Base-by-base conservation (phyloP, 2,329 filamentous ascomycete species). In the Reticulascus tulasneorum region DNA sequence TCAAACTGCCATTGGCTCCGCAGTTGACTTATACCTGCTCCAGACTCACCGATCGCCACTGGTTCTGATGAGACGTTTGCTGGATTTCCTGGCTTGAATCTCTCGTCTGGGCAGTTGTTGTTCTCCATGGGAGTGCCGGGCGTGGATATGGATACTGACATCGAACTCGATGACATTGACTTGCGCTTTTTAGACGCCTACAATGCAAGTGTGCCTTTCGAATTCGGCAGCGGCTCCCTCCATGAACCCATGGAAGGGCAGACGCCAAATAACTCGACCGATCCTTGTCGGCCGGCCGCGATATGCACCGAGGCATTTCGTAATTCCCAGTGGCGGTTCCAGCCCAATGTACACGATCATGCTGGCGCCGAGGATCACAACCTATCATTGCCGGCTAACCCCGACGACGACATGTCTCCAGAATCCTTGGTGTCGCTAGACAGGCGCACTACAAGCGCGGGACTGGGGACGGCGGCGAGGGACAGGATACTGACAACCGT, bases 141-240 rank as follows among this genome's bases (percentile, higher is more conserved):
- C 6, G 43, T 49, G 23, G 42, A 38, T 13, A 37, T 49, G 19
- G 42, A 44, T 29, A 39, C 47, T 3, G 41, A 43, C 26, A 51
- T 53, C 17, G 52, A 56, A 9, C 45, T 60, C 1, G 53, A 55
- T 17, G 51, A 55, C 11, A 43, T 58, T 6, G 56, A 60, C 33
- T 44, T 60, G 2, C 45, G 46, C 9, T 60, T 60, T 20, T 47
- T 60, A 6, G 53, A 58, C 12, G 44, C 48, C 1, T 60, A 60
- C 31, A 59, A 58, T 24, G 41, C 39, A 1, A 53, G 38, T 7
- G 48, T 54, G 4, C 56, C 56, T 0, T 60, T 60, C 9, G 53
- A 59, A 37, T 38, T 51, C 26, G 10, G 45, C 30, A 3, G 37
- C 42, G 17, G 40, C 42, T 25, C 3, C n/a, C n/a, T n/a, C n/a